phyloP scores from a whole-genome alignment of 352 stramenopile genomes.

The Poterioochromonas sp. region DNA sequence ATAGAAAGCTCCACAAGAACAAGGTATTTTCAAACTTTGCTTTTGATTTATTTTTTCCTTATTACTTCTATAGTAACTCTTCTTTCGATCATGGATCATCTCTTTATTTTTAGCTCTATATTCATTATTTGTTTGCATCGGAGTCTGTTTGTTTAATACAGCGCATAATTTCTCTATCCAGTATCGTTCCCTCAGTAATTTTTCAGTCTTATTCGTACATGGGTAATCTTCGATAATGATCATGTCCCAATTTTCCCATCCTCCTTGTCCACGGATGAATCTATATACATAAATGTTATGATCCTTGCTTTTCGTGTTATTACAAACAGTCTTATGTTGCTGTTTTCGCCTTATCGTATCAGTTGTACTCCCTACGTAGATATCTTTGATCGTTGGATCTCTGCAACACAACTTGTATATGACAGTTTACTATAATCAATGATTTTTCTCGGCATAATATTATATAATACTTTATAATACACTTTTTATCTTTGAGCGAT shows the following conservation, averaged over 20 bases:
- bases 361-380: not conserved
- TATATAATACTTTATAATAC: not conserved
- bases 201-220: not conserved
- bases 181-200: not conserved
- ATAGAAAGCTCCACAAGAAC: too few relatives aligned
- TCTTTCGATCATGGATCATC: too few relatives aligned
- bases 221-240: not conserved
- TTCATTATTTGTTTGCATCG: too few relatives aligned
- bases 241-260: not conserved
- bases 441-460: not conserved
- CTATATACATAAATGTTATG: not conserved
- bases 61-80: too few relatives aligned
- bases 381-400: not conserved
- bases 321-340: not conserved
- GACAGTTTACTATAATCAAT: not conserved
- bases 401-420: not conserved
- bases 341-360: not conserved
- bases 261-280: not conserved
- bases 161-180: not conserved
- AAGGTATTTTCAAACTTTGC: too few relatives aligned
- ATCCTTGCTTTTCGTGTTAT: not conserved
- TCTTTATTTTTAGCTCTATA: too few relatives aligned
- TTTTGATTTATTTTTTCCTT: too few relatives aligned
- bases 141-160: not conserved
- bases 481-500: not conserved